These are phyloP conservation scores for Ophiosphaerella korrae DNA, from an alignment of 2,329 filamentous ascomycete species.

Conservation along the genomic window DNA sequence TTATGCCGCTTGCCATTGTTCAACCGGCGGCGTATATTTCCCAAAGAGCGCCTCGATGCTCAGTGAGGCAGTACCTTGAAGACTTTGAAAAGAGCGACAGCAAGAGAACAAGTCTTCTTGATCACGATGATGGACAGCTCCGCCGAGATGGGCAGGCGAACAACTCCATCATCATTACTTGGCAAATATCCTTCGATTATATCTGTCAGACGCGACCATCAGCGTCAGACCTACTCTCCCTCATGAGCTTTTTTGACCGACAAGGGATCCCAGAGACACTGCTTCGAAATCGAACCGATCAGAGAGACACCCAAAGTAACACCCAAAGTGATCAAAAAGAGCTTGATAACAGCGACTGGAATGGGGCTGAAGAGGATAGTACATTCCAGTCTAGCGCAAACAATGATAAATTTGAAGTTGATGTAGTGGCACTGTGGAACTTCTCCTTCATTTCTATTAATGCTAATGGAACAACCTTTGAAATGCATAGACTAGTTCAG, in stretches of 20 bases:
- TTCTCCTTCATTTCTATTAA: constrained; percentile 45
- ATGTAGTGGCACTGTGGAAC: constrained; percentile 42
- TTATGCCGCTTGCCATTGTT: not conserved
- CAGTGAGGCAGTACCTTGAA: not conserved
- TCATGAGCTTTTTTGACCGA: constrained; percentile 55
- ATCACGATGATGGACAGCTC: not conserved
- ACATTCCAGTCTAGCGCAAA: too few species aligned
- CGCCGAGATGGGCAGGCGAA: constrained; percentile 17
- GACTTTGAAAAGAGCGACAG: constrained; percentile 38
- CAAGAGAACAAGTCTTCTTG: constrained; percentile 15
- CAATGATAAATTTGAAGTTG: constrained; percentile 24
- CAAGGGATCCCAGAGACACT: constrained; percentile 44
- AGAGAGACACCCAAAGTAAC: too few species aligned
- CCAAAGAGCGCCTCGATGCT: constrained; percentile 12
- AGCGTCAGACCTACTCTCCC: constrained; percentile 51
- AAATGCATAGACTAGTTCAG: constrained; percentile 54
- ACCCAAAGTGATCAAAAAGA: not conserved
- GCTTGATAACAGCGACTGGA: not conserved
- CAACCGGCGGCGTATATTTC: constrained; percentile 29
- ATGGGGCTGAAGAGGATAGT: too few species aligned
- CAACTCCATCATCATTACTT: constrained; percentile 46
- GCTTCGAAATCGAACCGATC: not conserved
- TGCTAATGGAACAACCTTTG: constrained; percentile 32
- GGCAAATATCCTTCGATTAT: constrained; percentile 38
- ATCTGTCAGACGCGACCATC: constrained; percentile 32